Conservation (phyloP, 352 stramenopile genomes). For the Globisporangium mamillatum region DNA sequence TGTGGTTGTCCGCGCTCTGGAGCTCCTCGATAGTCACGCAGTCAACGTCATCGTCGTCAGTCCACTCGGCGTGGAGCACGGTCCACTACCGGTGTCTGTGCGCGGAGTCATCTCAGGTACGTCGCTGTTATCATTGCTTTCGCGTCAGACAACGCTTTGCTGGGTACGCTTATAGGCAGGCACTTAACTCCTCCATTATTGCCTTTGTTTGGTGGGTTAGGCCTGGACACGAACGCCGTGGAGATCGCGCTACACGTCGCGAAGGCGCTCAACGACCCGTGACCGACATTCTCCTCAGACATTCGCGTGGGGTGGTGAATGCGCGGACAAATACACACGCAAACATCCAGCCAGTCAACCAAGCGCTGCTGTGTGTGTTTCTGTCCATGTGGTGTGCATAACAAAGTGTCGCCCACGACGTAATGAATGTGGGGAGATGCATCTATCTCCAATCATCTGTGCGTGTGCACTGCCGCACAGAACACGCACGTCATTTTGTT, state of each 20-base stretch:
- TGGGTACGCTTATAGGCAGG: too few species aligned
- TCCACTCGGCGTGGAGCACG: slow-evolving; percentile 30
- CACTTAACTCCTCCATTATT: too few species aligned
- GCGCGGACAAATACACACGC: background rate
- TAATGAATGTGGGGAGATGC: background rate
- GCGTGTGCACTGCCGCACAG: background rate
- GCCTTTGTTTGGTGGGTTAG: background rate
- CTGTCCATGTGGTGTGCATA: slow-evolving; percentile 1
- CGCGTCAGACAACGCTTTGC: too few species aligned
- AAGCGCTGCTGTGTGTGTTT: background rate
- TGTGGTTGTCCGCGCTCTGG: slow-evolving; percentile 28
- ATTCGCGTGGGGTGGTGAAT: background rate
- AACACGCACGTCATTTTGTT: background rate
- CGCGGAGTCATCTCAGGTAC: slow-evolving; percentile 36
- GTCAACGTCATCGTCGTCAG: slow-evolving; percentile 30
- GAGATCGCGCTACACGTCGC: slow-evolving; percentile 10
- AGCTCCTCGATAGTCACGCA: slow-evolving; percentile 22
- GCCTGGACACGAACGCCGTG: background rate
- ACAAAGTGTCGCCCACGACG: background rate
- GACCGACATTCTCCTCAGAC: background rate
- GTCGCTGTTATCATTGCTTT: background rate
- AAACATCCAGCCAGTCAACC: background rate
- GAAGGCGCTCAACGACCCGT: background rate
- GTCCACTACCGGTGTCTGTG: slow-evolving; percentile 27
- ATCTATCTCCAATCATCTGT: background rate